Conservation (phyloP, 2,329 filamentous ascomycete species). For the Calonectria crousiana region DNA sequence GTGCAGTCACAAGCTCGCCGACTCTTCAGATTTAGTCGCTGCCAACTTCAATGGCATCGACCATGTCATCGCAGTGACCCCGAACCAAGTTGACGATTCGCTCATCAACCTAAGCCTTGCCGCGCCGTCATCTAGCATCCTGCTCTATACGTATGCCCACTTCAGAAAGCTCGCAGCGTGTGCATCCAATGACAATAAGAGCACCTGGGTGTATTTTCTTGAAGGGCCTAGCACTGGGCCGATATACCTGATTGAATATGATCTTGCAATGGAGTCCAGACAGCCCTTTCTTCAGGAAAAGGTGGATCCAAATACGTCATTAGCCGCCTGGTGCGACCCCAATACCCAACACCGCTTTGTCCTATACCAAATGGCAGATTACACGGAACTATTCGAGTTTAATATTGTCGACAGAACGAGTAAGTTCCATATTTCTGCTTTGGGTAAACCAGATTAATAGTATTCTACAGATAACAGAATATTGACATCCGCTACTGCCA, state of each 20-base stretch:
- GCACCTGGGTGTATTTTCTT: neutral
- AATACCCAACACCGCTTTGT: neutral
- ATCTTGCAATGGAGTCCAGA: neutral
- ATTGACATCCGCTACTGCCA: neutral
- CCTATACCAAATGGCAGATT: neutral
- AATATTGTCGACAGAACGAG: neutral
- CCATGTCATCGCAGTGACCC: neutral
- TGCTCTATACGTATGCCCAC: neutral
- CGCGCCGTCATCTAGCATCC: neutral
- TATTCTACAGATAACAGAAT: neutral
- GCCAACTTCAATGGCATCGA: neutral
- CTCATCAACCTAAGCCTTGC: neutral
- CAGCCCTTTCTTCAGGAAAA: neutral
- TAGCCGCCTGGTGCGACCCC: neutral
- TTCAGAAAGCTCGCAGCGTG: neutral
- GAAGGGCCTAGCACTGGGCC: neutral
- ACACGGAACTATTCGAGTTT: neutral
- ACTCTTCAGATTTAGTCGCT: neutral
- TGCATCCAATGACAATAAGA: neutral
- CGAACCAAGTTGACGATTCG: neutral
- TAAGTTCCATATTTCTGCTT: neutral
- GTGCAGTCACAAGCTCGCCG: neutral
- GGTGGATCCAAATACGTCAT: neutral
- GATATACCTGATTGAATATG: neutral
- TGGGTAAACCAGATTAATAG: neutral